These are phyloP conservation scores for Stenogyne calaminthoides DNA, from an alignment of 305 asterid species.

Conservation along the genomic window DNA sequence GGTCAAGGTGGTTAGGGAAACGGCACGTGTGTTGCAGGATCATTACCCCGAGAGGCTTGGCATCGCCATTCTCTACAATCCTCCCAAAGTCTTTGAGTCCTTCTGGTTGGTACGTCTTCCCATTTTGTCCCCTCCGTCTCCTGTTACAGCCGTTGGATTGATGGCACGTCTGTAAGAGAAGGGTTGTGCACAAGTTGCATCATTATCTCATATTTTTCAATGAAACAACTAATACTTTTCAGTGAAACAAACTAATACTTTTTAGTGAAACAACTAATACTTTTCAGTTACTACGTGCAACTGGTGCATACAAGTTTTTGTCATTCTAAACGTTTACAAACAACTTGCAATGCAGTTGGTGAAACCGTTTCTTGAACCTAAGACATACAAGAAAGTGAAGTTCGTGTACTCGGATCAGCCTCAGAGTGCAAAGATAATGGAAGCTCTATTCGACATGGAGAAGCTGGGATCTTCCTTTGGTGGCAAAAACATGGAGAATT, in stretches of 20 bases:
- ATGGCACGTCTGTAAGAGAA: background rate
- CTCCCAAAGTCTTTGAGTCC: conserved; percentile 71
- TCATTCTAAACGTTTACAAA: background rate
- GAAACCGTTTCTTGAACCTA: conserved; percentile 68
- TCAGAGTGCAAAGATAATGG: conserved; percentile 53
- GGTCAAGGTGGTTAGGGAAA: conserved; percentile 55
- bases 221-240: no score
- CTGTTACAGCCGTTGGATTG: background rate
- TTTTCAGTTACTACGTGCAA: no score
- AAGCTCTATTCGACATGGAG: conserved; percentile 52
- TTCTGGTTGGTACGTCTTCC: conserved; percentile 57
- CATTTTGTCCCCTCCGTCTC: background rate
- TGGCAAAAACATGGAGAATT: conserved; percentile 39
- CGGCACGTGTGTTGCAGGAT: conserved; percentile 57
- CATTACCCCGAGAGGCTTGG: conserved; percentile 72
- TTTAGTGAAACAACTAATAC: no score
- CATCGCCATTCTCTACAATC: conserved; percentile 58
- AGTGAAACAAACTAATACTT: no score
- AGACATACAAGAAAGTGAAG: conserved; percentile 62
- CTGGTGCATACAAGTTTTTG: background rate
- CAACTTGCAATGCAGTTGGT: conserved; percentile 46
- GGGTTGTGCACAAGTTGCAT: background rate
- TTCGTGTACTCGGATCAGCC: conserved; percentile 60
- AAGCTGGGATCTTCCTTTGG: conserved; percentile 54
- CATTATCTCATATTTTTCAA: no score